A percentile compares a stretch with the other conserved stretches of the same genome.
phyloP scores from a whole-genome alignment of 441 rosid species.

The Eutrema salsugineum region DNA sequence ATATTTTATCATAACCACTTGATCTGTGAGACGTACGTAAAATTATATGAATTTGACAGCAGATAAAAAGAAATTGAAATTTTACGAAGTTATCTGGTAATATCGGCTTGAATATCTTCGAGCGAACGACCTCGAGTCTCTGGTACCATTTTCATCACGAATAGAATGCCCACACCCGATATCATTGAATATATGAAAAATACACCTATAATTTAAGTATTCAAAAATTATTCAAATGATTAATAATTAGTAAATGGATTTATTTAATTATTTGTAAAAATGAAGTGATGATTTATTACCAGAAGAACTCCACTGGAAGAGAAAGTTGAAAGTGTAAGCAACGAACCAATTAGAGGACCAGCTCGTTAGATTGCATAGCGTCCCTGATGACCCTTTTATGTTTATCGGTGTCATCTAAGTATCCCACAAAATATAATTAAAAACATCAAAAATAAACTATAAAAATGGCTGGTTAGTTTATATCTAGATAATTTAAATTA shows the following conservation, averaged over 20 bases:
- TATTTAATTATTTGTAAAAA: not conserved
- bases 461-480: not conserved
- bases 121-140: constrained; percentile 57
- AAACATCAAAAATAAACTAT: not conserved
- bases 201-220: constrained; percentile 30
- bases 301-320: constrained; percentile 56
- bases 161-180: constrained; percentile 35
- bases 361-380: constrained; percentile 30
- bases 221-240: not conserved
- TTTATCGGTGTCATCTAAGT: constrained; percentile 53
- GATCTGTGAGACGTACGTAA: not conserved
- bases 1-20: not conserved
- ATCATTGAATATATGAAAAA: constrained; percentile 43
- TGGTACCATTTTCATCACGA: constrained; percentile 50
- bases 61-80: not conserved
- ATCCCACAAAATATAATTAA: not conserved
- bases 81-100: constrained; percentile 9
- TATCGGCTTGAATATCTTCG: constrained; percentile 31
- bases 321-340: constrained; percentile 42
- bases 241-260: not conserved
- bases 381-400: constrained; percentile 51
- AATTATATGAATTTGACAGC: not conserved
- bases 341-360: constrained; percentile 39
- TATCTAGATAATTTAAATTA: not conserved
- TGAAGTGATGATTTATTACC: constrained; percentile 23